Evolutionary conservation across 108 stramenopile species (phyloP), one percentile per base, ranked within the genome.

Genomic region (Pseudonitzschia multiseries): DNA sequence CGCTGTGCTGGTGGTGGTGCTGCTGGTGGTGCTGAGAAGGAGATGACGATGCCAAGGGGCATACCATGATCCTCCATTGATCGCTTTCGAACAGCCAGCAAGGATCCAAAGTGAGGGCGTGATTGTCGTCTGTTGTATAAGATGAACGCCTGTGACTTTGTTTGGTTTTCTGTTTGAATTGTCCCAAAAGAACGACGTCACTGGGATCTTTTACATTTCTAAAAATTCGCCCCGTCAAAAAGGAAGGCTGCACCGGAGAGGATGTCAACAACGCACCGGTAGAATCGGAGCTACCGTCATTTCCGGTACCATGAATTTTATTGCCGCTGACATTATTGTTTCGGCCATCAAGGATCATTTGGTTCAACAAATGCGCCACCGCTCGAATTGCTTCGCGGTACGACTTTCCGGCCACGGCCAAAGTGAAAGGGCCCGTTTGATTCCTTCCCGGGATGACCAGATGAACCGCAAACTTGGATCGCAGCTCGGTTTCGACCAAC

Each of bases 401-500:
- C 2, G 62, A 65, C 46, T 64, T 52, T 32, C 70, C 80, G 13
- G 71, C 76, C 22, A 77, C 44, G 20, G 76, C 62, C 22, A 81
- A 4, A 15, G 80, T 75, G 13, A 81, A 4, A 15, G 80, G 80
- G 13, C 76, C 80, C 9, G 28, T 18, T 71, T 81, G 75, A 14
- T 77, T 77, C 32, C 71, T 56, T 28, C 80, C 80, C 17, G 80
- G 80, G 26, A 81, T 27, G n/a, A 77, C 65, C 57, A 81, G 54
- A 70, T 81, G 80, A 10, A 72, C 68, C 8, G 43, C 28, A n/a
- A 70, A 77, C n/a, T 28, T 27, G 12, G 75, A 66, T 2, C 80
- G 71, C 32, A 77, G 28, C 29, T 28, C 22, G 18, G 48, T 57
- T 40, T 69, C 64, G 32, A 46, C 57, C 31, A 64, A 20, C 59